Evolutionary conservation across 306 rosid genomes (phyloP), one percentile per base, ranked within the genome.

Genomic region (Trifolium fragiferum): DNA sequence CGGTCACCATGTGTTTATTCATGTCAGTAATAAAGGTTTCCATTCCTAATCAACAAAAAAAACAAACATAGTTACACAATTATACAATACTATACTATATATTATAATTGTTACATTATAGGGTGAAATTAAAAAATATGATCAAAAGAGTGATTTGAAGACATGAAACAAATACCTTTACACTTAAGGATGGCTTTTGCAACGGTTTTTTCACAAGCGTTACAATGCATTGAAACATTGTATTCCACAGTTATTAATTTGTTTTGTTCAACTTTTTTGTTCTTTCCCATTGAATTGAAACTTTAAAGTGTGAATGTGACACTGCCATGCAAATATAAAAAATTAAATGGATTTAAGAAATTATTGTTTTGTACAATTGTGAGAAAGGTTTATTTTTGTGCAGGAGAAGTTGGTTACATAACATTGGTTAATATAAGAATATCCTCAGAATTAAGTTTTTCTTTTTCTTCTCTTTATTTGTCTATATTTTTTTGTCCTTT

Each of bases 181-280:
- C 88, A 67, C 62, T 89, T 89, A 85, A 90, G 82, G 20, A 93
- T 75, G 76, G 67, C 74, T 83, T 89, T 87, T 65, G 85, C 97
- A 21, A 94, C 80, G 46, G 71, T 83, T 87, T 86, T 87, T 64
- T 93, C 96, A 20, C 98, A 93, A 37, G 94, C 90, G 46, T 88
- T 83, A 40, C 97, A 93, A 54, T 93, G 69, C 96, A 93, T 89
- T 41, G 96, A 84, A 44, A 91, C 86, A 10, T 82, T 86, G 79
- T 27, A 89, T 79, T 91, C 93, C 23, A 80, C 86, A 12, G 61
- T 68, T 50, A 79, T 27, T 32, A 87, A 83, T 77, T 84, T 81
- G 38, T 62, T 27, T 61, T 75, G 74, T 7, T 76, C 82, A 50
- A 20, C 76, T 63, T 83, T 81, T 74, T 81, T 77, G 82, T 76